Evolutionary conservation across 768 basidiomycete species (phyloP).

Genomic region (Sutorius australiensis): DNA sequence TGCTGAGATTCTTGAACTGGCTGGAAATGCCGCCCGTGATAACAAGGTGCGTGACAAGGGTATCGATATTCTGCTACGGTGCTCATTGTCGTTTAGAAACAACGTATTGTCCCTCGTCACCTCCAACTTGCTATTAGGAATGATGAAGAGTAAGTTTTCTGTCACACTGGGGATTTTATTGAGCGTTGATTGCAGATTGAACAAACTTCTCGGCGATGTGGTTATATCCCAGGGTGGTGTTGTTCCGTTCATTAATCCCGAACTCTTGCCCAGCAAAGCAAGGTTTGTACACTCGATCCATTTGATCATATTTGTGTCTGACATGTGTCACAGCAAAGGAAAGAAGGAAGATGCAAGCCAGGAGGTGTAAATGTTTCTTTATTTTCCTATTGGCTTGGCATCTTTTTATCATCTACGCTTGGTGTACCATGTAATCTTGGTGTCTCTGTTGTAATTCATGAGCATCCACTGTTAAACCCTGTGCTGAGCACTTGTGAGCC

Average conservation of each 20-base stretch:
- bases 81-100: conserved; percentile 47
- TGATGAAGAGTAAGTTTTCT: conserved; percentile 66
- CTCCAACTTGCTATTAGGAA: conserved; percentile 90
- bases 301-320: not conserved
- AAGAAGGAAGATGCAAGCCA: conserved; percentile 34
- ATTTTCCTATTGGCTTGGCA: conserved; percentile 20
- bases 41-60: conserved; percentile 25
- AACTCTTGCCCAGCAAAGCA: conserved; percentile 31
- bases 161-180: not conserved
- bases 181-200: conserved; percentile 41
- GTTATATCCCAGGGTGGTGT: conserved; percentile 92
- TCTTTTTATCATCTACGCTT: conserved; percentile 29
- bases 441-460: conserved; percentile 16
- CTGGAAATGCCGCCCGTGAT: conserved; percentile 67
- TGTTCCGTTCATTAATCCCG: conserved; percentile 62
- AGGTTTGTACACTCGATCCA: conserved; percentile 17
- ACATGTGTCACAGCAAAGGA: conserved; percentile 27
- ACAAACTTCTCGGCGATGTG: conserved; percentile 79
- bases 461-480: not conserved
- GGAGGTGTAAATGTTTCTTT: conserved; percentile 23
- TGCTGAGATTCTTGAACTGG: conserved; percentile 90
- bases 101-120: conserved; percentile 92
- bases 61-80: not conserved
- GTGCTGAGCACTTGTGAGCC: not conserved
- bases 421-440: conserved; percentile 28